These are phyloP conservation scores for Chlamydomonas applanata DNA, from an alignment of 139 green algal genomes.

Conservation along the genomic window DNA sequence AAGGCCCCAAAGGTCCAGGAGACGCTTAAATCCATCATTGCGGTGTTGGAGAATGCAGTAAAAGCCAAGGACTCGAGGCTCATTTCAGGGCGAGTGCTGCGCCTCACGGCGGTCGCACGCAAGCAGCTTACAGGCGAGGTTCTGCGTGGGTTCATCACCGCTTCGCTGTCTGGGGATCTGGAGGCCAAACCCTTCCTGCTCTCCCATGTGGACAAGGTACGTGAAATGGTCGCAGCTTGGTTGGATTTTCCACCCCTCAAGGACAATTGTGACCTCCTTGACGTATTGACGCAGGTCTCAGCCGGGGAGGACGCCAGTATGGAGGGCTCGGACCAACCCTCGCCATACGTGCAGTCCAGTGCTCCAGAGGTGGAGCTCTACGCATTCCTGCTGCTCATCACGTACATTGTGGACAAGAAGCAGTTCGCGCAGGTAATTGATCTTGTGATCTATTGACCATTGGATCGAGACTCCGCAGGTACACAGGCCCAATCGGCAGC, in stretches of 20 bases:
- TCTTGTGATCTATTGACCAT: too few species aligned
- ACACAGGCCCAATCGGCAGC: too few species aligned
- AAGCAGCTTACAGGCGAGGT: slow-evolving; percentile 50
- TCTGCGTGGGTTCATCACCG: slow-evolving; percentile 56
- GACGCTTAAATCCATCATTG: slow-evolving; percentile 31
- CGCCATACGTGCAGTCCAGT: neutral
- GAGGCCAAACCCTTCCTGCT: slow-evolving; percentile 36
- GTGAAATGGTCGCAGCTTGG: too few species aligned
- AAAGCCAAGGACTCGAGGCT: slow-evolving; percentile 80
- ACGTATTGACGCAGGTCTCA: neutral
- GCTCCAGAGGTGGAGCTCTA: slow-evolving; percentile 88
- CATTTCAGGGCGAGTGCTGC: slow-evolving; percentile 67
- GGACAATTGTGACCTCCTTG: too few species aligned
- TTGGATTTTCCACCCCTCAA: too few species aligned
- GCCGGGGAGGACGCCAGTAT: slow-evolving; percentile 11
- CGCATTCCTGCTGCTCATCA: slow-evolving; percentile 73
- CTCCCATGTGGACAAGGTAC: slow-evolving; percentile 46
- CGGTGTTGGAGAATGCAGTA: slow-evolving; percentile 74
- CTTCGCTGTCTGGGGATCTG: slow-evolving; percentile 36
- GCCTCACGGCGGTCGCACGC: slow-evolving; percentile 68
- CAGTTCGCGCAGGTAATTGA: slow-evolving; percentile 57
- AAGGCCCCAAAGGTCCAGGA: slow-evolving; percentile 15
- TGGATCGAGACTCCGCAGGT: too few species aligned
- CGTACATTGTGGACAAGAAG: slow-evolving; percentile 79
- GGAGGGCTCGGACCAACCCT: neutral